A percentile compares a stretch with the other conserved stretches of the same genome.
phyloP scores from a whole-genome alignment of 768 basidiomycete species.

The Tylopilus felleus region DNA sequence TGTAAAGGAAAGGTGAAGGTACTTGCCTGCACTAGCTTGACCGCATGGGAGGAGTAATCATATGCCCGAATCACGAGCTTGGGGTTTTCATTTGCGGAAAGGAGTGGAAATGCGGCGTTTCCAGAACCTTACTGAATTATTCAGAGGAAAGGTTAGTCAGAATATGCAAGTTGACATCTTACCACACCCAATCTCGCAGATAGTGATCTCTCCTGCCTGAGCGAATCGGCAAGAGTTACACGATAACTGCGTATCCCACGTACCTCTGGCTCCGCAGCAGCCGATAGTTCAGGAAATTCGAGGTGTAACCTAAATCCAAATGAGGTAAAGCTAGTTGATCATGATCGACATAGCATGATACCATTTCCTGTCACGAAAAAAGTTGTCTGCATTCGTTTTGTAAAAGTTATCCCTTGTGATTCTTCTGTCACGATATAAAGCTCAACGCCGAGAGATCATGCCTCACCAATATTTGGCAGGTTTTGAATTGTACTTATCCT shows the following conservation, averaged over 20 bases:
- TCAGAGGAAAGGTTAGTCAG: not conserved
- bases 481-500: conserved; percentile 65
- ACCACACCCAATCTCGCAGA: conserved; percentile 94
- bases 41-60: conserved; percentile 87
- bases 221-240: not conserved
- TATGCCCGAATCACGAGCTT: conserved; percentile 72
- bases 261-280: conserved; percentile 65
- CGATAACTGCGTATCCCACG: conserved; percentile 8
- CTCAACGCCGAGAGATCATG: conserved; percentile 26
- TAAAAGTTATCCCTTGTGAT: conserved; percentile 88
- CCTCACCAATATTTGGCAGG: conserved; percentile 70
- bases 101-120: conserved; percentile 89
- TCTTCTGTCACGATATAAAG: conserved; percentile 21
- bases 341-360: conserved; percentile 16
- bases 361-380: conserved; percentile 96
- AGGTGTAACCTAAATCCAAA: conserved; percentile 63
- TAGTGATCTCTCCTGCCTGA: conserved; percentile 72
- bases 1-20: not conserved
- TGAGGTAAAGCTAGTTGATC: not conserved
- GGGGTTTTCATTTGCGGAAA: conserved; percentile 81
- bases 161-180: conserved; percentile 17
- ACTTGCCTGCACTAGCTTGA: conserved; percentile 82
- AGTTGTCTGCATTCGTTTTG: conserved; percentile 77
- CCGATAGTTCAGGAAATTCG: conserved; percentile 90
- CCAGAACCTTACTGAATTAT: conserved; percentile 67